Conservation (phyloP, 805 yeast genomes). For the Wickerhamomyces bovis region DNA sequence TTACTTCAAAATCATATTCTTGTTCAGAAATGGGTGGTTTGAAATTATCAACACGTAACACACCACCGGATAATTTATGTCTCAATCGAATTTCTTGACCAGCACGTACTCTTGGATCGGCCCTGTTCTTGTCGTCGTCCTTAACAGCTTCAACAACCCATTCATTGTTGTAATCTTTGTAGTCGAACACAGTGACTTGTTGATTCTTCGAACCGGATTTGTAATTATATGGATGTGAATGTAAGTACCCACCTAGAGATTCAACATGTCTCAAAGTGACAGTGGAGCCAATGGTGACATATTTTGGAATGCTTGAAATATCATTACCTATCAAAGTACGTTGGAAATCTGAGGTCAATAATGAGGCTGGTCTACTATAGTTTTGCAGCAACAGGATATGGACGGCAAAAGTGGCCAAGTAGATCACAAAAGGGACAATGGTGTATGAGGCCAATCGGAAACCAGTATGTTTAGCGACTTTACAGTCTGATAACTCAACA, state of each 20-base stretch:
- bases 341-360: slow-evolving; percentile 65
- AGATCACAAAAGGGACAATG: slow-evolving; percentile 51
- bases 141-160: slow-evolving; percentile 59
- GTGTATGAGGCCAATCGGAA: slow-evolving; percentile 38
- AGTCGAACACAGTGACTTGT: slow-evolving; percentile 70
- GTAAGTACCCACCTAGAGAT: slow-evolving; percentile 72
- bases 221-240: slow-evolving; percentile 64
- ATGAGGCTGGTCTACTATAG: slow-evolving; percentile 52
- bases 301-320: slow-evolving; percentile 45
- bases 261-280: slow-evolving; percentile 66
- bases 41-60: slow-evolving; percentile 58
- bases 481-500: slow-evolving; percentile 35
- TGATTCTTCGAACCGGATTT: slow-evolving; percentile 66
- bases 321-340: slow-evolving; percentile 42
- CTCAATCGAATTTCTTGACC: slow-evolving; percentile 52
- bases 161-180: slow-evolving; percentile 55
- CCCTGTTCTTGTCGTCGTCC: slow-evolving; percentile 17
- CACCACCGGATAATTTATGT: slow-evolving; percentile 63
- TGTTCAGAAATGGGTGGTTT: slow-evolving; percentile 89
- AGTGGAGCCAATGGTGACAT: slow-evolving; percentile 65
- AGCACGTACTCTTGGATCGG: slow-evolving; percentile 26
- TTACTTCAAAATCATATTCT: slow-evolving; percentile 82
- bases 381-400: slow-evolving; percentile 45
- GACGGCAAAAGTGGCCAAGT: slow-evolving; percentile 47
- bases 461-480: slow-evolving; percentile 35